Evolutionary conservation across 345 rosid species (phyloP).

Genomic region (Aethionema arabicum): DNA sequence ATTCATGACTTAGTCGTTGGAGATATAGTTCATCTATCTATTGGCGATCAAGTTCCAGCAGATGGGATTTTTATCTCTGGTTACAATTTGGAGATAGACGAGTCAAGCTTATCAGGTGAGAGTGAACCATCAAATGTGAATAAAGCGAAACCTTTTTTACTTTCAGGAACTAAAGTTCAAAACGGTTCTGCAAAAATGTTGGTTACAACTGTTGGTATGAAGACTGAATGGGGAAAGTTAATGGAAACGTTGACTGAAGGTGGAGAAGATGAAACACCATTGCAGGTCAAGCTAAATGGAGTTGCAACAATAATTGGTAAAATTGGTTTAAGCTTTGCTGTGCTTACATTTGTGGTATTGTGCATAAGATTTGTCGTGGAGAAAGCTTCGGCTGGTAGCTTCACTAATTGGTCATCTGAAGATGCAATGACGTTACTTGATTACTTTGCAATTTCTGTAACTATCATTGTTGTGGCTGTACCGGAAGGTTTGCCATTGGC

Average conservation of each 20-base stretch:
- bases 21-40: conserved; percentile 72
- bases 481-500: conserved; percentile 83
- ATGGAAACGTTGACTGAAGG: conserved; percentile 59
- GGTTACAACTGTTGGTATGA: conserved; percentile 73
- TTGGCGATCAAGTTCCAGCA: conserved; percentile 85
- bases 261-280: conserved; percentile 60
- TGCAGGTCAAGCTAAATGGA: conserved; percentile 66
- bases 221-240: conserved; percentile 71
- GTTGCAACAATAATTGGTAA: conserved; percentile 66
- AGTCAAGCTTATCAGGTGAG: conserved; percentile 59
- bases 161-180: conserved; percentile 59
- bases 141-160: conserved; percentile 45
- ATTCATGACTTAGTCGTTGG: conserved; percentile 87
- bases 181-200: conserved; percentile 67
- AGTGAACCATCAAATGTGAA: conserved; percentile 40
- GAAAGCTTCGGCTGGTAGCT: conserved; percentile 41
- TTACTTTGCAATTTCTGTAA: conserved; percentile 69
- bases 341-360: conserved; percentile 59
- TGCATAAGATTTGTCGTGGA: conserved; percentile 48
- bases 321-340: conserved; percentile 61
- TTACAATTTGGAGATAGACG: conserved; percentile 47
- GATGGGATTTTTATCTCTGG: conserved; percentile 51
- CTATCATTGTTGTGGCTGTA: conserved; percentile 77
- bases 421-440: conserved; percentile 51
- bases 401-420: conserved; percentile 43